Evolutionary conservation across 371 early-diverging fungal species (phyloP).

Genomic region (Coemansia sp.): DNA sequence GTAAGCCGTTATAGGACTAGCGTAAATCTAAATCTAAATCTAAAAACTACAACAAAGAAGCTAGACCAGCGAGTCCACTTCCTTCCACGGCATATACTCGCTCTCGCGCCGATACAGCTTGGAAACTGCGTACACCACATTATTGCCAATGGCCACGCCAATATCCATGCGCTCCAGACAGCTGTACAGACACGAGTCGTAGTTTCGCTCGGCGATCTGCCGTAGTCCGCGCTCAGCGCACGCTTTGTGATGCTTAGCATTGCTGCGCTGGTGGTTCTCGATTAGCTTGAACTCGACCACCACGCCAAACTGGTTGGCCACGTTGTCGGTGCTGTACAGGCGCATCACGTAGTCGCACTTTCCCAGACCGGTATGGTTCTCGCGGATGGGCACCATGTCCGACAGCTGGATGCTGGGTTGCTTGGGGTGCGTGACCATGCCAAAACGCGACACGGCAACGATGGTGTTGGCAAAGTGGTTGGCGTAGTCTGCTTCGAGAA

Average conservation of each 20-base stretch:
- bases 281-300: constrained; percentile 37
- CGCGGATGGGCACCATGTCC: constrained; percentile 16
- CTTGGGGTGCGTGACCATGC: constrained; percentile 32
- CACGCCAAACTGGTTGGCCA: constrained; percentile 34
- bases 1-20: no score
- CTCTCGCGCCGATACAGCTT: constrained; percentile 18
- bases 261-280: neutral
- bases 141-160: constrained; percentile 43
- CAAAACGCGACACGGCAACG: constrained; percentile 26
- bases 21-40: neutral
- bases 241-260: neutral
- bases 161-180: constrained; percentile 35
- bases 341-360: constrained; percentile 30
- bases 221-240: constrained; percentile 7
- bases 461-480: constrained; percentile 35
- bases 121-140: constrained; percentile 17
- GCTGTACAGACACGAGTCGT: constrained; percentile 22
- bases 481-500: constrained; percentile 28
- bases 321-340: constrained; percentile 20
- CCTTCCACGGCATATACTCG: neutral
- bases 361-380: constrained; percentile 23
- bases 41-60: neutral
- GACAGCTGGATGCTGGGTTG: constrained; percentile 13
- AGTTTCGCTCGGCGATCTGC: constrained; percentile 20
- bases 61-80: constrained; percentile 4